Evolutionary conservation across 345 rosid species (phyloP).

Genomic region (Eucalyptus virginea): DNA sequence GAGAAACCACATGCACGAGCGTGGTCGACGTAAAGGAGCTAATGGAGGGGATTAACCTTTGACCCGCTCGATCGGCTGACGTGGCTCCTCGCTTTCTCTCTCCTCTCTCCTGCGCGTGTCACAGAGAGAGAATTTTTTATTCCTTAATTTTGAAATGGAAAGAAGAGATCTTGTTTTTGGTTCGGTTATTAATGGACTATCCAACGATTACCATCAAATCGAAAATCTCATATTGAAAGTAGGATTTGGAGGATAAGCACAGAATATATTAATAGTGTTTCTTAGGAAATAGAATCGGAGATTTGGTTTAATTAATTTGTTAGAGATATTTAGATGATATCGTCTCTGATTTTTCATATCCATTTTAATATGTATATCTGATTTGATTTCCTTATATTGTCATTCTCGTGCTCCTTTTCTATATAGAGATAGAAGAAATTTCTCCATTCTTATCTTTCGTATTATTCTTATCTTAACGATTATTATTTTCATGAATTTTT

Average conservation of each 20-base stretch:
- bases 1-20: neutral
- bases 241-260: neutral
- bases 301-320: neutral
- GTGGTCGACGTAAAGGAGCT: neutral
- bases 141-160: neutral
- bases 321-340: neutral
- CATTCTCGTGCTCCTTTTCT: neutral
- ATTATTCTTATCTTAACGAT: neutral
- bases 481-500: neutral
- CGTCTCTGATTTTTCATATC: neutral
- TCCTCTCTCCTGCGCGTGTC: neutral
- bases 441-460: neutral
- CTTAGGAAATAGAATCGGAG: neutral
- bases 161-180: neutral
- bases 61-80: neutral
- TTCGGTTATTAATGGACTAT: neutral
- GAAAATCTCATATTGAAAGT: neutral
- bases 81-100: neutral
- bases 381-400: neutral
- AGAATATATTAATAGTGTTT: neutral
- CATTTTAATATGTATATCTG: rapidly evolving
- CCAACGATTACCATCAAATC: neutral
- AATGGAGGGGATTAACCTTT: neutral
- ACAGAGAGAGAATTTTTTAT: neutral
- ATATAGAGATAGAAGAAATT: neutral